These are phyloP conservation scores for Umbelopsis isabellina DNA, from an alignment of 192 early-diverging fungal species.

Conservation along the genomic window DNA sequence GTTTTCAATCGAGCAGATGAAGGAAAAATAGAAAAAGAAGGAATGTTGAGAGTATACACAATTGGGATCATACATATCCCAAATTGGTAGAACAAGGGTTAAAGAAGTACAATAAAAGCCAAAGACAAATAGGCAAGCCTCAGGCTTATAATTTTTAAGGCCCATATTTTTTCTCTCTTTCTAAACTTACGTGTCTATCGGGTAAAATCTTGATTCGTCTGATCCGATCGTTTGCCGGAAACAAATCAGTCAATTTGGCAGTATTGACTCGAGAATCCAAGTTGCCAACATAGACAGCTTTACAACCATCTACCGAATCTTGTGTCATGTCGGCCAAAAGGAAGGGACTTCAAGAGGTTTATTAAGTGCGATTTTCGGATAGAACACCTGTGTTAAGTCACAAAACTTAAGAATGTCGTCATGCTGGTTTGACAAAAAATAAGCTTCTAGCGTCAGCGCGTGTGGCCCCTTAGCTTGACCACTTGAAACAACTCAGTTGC, in stretches of 20 bases:
- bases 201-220: slow-evolving; percentile 77
- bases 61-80: not conserved
- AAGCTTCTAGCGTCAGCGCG: slow-evolving; percentile 5
- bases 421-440: slow-evolving; percentile 21
- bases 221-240: slow-evolving; percentile 60
- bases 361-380: slow-evolving; percentile 13
- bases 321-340: slow-evolving; percentile 22
- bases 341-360: not conserved
- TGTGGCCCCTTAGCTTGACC: slow-evolving; percentile 12
- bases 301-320: slow-evolving; percentile 27
- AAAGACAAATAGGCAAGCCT: not conserved
- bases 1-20: slow-evolving; percentile 10
- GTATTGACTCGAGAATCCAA: slow-evolving; percentile 79
- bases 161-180: not conserved
- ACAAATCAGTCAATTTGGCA: slow-evolving; percentile 66
- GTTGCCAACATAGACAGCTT: slow-evolving; percentile 80
- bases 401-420: slow-evolving; percentile 19
- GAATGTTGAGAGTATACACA: too few species aligned
- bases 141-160: not conserved
- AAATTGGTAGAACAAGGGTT: not conserved
- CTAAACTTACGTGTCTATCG: slow-evolving; percentile 69
- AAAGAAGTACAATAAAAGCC: slow-evolving; percentile 1
- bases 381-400: slow-evolving; percentile 15
- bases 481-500: slow-evolving; percentile 2
- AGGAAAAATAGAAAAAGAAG: not conserved